A percentile compares a stretch with the other conserved stretches of the same genome.
These are phyloP conservation scores for Arthroderma sp. DNA, from an alignment of 2,329 filamentous ascomycete genomes.

Conservation along the genomic window DNA sequence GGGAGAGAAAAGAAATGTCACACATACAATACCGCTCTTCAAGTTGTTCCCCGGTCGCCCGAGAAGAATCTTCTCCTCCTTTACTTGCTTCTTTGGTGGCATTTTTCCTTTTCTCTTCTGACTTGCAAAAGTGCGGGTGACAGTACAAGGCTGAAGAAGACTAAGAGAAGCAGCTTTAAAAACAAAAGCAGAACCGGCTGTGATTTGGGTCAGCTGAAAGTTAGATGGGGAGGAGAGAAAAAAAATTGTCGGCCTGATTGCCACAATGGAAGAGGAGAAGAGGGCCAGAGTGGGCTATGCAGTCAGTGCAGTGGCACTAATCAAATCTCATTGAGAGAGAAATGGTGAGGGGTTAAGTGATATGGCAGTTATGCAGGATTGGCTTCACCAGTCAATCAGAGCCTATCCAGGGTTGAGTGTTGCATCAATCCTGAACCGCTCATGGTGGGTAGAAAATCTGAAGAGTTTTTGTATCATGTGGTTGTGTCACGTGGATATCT, in stretches of 20 bases:
- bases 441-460: too few species aligned
- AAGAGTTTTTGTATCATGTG: too few species aligned
- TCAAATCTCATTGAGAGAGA: too few species aligned
- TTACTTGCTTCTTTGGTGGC: constrained; percentile 85
- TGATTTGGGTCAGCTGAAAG: constrained; percentile 31
- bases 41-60: constrained; percentile 94
- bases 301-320: too few species aligned
- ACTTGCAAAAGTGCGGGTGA: constrained; percentile 36
- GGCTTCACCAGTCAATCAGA: too few species aligned
- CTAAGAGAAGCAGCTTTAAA: constrained; percentile 6
- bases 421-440: too few species aligned
- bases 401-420: too few species aligned
- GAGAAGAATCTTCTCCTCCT: constrained; percentile 92
- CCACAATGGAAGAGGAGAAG: neutral
- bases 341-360: too few species aligned
- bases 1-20: constrained; percentile 31
- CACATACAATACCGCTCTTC: constrained; percentile 96
- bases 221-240: constrained; percentile 24
- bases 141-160: neutral
- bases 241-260: neutral
- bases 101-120: constrained; percentile 58
- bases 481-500: too few species aligned
- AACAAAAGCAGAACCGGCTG: constrained; percentile 51
- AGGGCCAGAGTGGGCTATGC: too few species aligned
- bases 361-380: too few species aligned